Evolutionary conservation across 352 stramenopile species (phyloP), one percentile per base, ranked within the genome.

Genomic region (Globisporangium spinosum): DNA sequence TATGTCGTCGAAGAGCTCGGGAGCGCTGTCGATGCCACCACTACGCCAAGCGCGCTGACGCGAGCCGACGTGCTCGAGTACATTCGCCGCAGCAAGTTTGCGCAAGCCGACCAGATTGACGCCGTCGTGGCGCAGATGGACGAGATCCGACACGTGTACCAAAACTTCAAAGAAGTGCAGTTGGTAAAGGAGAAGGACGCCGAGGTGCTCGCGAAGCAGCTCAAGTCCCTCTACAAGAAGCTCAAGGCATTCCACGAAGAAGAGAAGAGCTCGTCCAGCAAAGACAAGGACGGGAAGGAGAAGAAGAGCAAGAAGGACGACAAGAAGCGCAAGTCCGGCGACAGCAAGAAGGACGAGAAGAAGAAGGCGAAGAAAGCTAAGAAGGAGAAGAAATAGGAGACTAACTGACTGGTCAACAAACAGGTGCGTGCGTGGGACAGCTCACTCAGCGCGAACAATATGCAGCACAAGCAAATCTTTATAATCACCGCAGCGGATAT

Each of bases 161-260:
- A 69, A 8, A 65, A 65, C 12, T 54, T 78, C 20, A 85, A 89
- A 55, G 40, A 70, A 55, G 69, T 76, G 47, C 76, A 86, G 34
- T 23, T 43, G 3, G 57, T 68, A 20, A 80, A 75, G 9, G 72
- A 70, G 13, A 70, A 80, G 10, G 75, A 77, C 23, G 75, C 73
- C 2, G 71, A 82, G 3, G 73, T 72, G 38, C 75, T 77, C 40
- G 76, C 59, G 32, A 92, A 92, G 65, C 69, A 93, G 70, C 76
- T 95, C 43, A 95, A 95, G 63, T 70, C 80, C 13, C 77, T 92
- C 25, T 96, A 96, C 76, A 96, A 96, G 74, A 91, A 90, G 68
- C 83, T 96, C n/a, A 94, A 94, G 77, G 70, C 75, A 17, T 94
- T 96, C 67, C 75, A 93, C 67, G 72, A 86, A 15, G 83, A 92